Evolutionary conservation across 345 rosid species (phyloP), one percentile per base, ranked within the genome.

Genomic region (Sisymbrium irio): DNA sequence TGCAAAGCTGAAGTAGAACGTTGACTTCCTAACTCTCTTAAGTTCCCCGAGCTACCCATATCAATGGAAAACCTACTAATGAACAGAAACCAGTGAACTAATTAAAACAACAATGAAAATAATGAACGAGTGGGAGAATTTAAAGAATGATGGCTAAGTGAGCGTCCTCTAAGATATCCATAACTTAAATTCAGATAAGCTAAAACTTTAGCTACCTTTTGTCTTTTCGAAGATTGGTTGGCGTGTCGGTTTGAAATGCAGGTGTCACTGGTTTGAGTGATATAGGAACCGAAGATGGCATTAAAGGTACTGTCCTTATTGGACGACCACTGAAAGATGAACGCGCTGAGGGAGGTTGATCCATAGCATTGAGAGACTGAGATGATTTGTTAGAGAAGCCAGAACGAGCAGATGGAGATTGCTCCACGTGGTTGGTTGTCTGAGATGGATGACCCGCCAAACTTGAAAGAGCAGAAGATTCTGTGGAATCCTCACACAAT

Each of bases 1-100:
- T 90, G 92, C 62, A 89, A 80, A 79, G 88, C 87, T 59, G 97
- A 89, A 62, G 81, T 69, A 56, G 96, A 84, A 12, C 79, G 86
- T 54, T 83, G 86, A 59, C 44, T 80, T 36, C 86, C 80, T 79
- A 62, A 65, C 65, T 83, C 97, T 80, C 82, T 86, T 42, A 83
- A 27, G 78, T 62, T 81, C 28, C 80, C 75, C 14, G 72, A 60
- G 79, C 75, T 86, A 57, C 92, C 93, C 67, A 81, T 7, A 77
- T 93, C 93, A 3, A 81, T 30, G 20, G 91, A 79, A 60, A 82
- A 53, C 69, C 96, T 87, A 78, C 81, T 79, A 53, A 3, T 68
- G 20, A 46, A 67, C 71, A 51, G 57, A 80, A 73, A 70, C 55
- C 56, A 67, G 55, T 58, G 37, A 67, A 20, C 45, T 71, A 71